Conservation (phyloP, 2,329 filamentous ascomycete species). For the Byssothecium circinans region DNA sequence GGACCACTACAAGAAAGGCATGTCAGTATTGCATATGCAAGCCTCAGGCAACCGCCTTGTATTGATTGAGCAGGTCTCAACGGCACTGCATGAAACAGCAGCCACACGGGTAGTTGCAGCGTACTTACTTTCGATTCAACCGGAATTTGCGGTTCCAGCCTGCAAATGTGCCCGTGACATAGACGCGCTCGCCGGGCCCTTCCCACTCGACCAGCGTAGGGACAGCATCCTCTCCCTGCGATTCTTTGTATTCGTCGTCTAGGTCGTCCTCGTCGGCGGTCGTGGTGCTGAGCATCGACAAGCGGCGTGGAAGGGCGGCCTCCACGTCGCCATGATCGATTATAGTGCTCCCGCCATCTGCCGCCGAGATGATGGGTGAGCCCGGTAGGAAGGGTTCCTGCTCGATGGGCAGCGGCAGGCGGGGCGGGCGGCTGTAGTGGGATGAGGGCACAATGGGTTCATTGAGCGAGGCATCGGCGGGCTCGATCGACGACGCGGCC, state of each 20-base stretch:
- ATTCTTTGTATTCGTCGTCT: constrained; percentile 67
- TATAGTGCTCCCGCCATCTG: constrained; percentile 59
- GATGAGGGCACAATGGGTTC: constrained; percentile 45
- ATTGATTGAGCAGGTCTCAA: constrained; percentile 26
- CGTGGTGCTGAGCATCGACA: constrained; percentile 57
- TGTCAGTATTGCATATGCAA: constrained; percentile 30
- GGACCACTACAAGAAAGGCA: constrained; percentile 37
- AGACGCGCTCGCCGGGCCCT: constrained; percentile 81
- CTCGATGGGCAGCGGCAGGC: constrained; percentile 88
- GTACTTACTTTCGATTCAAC: constrained; percentile 78
- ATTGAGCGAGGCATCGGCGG: constrained; percentile 28
- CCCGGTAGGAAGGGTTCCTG: constrained; percentile 88
- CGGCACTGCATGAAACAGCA: constrained; percentile 14
- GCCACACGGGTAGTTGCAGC: constrained; percentile 24
- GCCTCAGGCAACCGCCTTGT: constrained; percentile 3
- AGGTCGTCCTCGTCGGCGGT: constrained; percentile 67
- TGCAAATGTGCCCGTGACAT: constrained; percentile 96
- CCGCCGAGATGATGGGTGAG: constrained; percentile 80
- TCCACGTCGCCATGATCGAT: constrained; percentile 50
- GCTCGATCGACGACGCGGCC: constrained; percentile 28
- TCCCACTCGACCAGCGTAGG: constrained; percentile 85
- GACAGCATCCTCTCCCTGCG: constrained; percentile 74
- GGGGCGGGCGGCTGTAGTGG: constrained; percentile 71
- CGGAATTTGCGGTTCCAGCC: constrained; percentile 95
- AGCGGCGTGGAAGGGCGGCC: constrained; percentile 57